Base-by-base conservation (phyloP, 345 rosid species). In the Zanthoxylum bungeanum region DNA sequence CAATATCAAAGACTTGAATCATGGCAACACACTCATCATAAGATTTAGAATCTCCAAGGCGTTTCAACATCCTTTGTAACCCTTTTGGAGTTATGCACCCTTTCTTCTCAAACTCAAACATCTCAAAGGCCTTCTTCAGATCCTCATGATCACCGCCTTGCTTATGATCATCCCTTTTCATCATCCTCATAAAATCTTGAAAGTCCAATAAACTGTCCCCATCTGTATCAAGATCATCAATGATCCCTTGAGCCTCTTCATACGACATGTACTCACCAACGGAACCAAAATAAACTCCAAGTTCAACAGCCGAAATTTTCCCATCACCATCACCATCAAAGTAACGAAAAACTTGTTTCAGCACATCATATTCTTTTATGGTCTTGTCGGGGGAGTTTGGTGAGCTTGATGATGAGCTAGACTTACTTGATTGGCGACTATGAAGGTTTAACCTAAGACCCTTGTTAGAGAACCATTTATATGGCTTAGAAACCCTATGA, bases 101-200 rank as follows among this genome's bases (percentile, higher is more conserved):
- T 11, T 96, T 94, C 71, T 88, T 92, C 80, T 90, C 92, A 70
- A 78, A 69, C 70, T 94, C 96, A 63, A 87, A 94, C 95, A 94
- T 89, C 84, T 88, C 95, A 72, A 94, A 94, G 11, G 97, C 98
- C 73, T 61, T 76, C 60, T 77, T 86, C 61, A 92, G 76, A 40
- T 92, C 98, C n/a, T 85, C 82, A 11, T 84, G n/a, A n/a, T n/a
- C n/a, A n/a, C n/a, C 83, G 0, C 61, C 64, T 7, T 19, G 6
- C 49, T n/a, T n/a, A n/a, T n/a, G n/a, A n/a, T 1, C 17, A 42
- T 79, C 82, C 62, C 73, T 75, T 34, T 73, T 73, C 97, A 92
- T 86, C 66, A 94, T 56, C 73, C 78, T 81, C 72, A 81, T 25
- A 33, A 94, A 94, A 28, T 94, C 98, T 1, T 79, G 75, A 55